Evolutionary conservation across 2,329 filamentous ascomycete species (phyloP).

Genomic region (Talaromyces sp.): DNA sequence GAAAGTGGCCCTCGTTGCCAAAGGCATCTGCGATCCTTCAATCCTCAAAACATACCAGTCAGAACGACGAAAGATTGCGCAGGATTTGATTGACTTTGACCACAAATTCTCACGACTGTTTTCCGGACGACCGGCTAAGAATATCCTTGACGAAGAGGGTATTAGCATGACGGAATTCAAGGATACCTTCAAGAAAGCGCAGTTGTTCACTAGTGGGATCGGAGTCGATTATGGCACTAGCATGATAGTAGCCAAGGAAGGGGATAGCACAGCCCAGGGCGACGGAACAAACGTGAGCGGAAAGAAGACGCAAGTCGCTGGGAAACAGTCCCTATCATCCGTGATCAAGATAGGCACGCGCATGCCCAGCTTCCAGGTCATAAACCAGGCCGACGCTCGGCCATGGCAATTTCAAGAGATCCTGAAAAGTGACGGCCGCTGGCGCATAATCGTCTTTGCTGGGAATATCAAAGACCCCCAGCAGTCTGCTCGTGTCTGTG

Average conservation of each 20-base stretch:
- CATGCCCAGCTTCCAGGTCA: constrained; percentile 46
- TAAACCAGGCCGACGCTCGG: constrained; percentile 39
- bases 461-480: constrained; percentile 14
- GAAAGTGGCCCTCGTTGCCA: constrained; percentile 28
- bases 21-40: constrained; percentile 20
- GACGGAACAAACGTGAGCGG: constrained; percentile 2
- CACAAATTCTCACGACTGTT: constrained; percentile 50
- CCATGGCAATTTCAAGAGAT: constrained; percentile 32
- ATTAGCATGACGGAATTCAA: constrained; percentile 57
- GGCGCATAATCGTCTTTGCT: constrained; percentile 4
- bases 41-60: constrained; percentile 27
- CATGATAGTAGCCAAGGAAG: constrained; percentile 41
- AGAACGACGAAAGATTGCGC: constrained; percentile 27
- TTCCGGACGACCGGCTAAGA: constrained; percentile 46
- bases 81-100: constrained; percentile 28
- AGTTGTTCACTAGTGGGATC: constrained; percentile 57
- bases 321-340: constrained; percentile 1
- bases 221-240: constrained; percentile 53
- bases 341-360: constrained; percentile 30
- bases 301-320: constrained; percentile 14
- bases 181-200: constrained; percentile 53
- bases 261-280: constrained; percentile 28
- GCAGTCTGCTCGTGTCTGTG: constrained; percentile 42
- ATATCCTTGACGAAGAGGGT: constrained; percentile 57
- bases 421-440: constrained; percentile 27